phyloP scores from a whole-genome alignment of 2,329 filamentous ascomycete species.

The Penicillium sp. region DNA sequence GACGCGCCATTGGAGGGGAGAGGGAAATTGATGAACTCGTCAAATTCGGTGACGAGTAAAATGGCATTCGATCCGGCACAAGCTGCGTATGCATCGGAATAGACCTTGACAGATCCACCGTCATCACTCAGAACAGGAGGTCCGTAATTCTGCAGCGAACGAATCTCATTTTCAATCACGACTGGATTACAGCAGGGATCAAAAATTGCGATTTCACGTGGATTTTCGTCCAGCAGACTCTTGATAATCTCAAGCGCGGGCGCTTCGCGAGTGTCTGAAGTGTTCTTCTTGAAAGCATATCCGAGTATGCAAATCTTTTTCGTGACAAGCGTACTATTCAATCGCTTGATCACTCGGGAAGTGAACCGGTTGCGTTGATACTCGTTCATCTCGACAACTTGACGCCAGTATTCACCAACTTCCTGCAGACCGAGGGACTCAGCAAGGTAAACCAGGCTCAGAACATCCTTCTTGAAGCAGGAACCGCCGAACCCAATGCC shows the following conservation, averaged over 20 bases:
- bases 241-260: conserved; percentile 54
- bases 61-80: conserved; percentile 25
- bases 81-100: conserved; percentile 24
- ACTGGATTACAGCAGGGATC: conserved; percentile 26
- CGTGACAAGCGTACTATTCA: conserved; percentile 71
- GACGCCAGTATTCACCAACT: conserved; percentile 76
- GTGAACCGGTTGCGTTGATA: conserved; percentile 74
- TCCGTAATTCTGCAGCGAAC: conserved; percentile 15
- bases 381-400: conserved; percentile 77
- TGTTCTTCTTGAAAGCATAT: conserved; percentile 81
- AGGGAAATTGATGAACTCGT: conserved; percentile 24
- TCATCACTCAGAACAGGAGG: conserved; percentile 26
- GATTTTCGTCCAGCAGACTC: conserved; percentile 24
- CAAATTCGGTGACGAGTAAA: conserved; percentile 28
- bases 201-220: conserved; percentile 25
- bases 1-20: not conserved
- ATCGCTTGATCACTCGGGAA: conserved; percentile 66
- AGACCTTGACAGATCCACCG: conserved; percentile 25
- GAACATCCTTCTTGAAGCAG: conserved; percentile 81
- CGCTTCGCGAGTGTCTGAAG: conserved; percentile 73
- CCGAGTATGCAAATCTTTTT: conserved; percentile 78
- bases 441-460: conserved; percentile 74
- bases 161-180: conserved; percentile 24
- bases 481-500: conserved; percentile 78
- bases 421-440: conserved; percentile 71